Conservation (phyloP, 176 grass and related monocot genomes). For the Pontederia crassipes region DNA sequence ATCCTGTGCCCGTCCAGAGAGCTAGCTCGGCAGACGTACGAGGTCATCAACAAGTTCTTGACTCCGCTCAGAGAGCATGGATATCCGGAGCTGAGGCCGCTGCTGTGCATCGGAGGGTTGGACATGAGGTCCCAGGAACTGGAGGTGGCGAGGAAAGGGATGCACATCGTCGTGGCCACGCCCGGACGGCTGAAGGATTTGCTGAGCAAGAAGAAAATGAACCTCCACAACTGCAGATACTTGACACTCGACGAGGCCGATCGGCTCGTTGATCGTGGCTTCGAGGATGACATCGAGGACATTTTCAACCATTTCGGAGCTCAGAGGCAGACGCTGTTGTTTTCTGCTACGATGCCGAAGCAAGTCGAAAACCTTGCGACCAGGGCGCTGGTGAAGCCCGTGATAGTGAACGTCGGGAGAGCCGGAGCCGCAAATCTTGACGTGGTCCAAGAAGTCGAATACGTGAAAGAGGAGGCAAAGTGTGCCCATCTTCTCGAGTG, state of each 20-base stretch:
- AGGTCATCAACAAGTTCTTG: constrained; percentile 64
- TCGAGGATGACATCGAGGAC: constrained; percentile 92
- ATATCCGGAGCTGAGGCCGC: constrained; percentile 59
- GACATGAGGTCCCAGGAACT: constrained; percentile 64
- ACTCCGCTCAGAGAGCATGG: constrained; percentile 34
- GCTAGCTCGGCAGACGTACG: constrained; percentile 81
- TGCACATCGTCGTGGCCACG: constrained; percentile 80
- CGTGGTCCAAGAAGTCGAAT: constrained; percentile 96
- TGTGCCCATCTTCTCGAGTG: constrained; percentile 83
- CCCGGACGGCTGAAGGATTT: constrained; percentile 88
- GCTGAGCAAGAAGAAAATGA: constrained; percentile 92
- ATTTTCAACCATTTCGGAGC: constrained; percentile 85
- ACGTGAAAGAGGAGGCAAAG: constrained; percentile 93
- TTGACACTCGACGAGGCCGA: constrained; percentile 95
- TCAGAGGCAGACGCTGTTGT: constrained; percentile 87
- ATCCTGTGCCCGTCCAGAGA: constrained; percentile 79
- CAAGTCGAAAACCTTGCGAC: constrained; percentile 86
- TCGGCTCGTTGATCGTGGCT: constrained; percentile 81
- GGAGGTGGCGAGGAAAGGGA: constrained; percentile 69
- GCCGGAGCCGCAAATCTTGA: constrained; percentile 89
- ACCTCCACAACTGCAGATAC: constrained; percentile 89
- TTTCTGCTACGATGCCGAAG: constrained; percentile 93
- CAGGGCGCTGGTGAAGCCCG: constrained; percentile 74
- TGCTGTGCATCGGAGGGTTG: constrained; percentile 81
- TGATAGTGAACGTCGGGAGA: constrained; percentile 79